These are phyloP conservation scores for Nothophoma quercina DNA, from an alignment of 2,329 filamentous ascomycete genomes.

Conservation along the genomic window DNA sequence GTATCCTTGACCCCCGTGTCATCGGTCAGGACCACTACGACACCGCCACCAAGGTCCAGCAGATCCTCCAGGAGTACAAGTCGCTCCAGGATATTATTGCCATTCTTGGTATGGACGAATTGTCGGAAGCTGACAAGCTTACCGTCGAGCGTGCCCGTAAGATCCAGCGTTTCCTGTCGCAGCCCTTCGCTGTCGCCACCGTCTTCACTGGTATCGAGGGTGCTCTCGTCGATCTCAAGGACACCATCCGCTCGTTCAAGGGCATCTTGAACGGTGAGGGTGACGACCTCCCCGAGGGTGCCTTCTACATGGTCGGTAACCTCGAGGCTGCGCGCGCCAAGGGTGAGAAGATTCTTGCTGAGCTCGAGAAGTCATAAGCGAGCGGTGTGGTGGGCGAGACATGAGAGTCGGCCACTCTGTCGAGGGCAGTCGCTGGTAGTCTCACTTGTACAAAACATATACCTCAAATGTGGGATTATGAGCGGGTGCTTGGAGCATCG, in stretches of 20 bases:
- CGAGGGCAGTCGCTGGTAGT: constrained; percentile 42
- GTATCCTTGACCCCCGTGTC: constrained; percentile 99
- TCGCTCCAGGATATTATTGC: constrained; percentile 99
- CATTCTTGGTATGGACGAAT: constrained; percentile 99
- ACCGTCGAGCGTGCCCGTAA: constrained; percentile 99
- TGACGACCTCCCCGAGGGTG: constrained; percentile 93
- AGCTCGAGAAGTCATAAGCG: constrained; percentile 70
- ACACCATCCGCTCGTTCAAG: constrained; percentile 98
- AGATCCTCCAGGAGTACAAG: constrained; percentile 99
- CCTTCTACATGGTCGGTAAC: constrained; percentile 98
- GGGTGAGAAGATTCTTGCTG: constrained; percentile 99
- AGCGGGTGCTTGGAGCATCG: constrained; percentile 45
- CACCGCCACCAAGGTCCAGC: constrained; percentile 92
- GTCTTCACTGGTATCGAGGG: constrained; percentile 96
- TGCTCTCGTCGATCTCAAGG: constrained; percentile 96
- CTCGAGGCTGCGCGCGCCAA: constrained; percentile 90
- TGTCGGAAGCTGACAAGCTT: constrained; percentile 99
- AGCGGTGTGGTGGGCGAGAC: constrained; percentile 40
- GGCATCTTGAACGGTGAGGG: constrained; percentile 92
- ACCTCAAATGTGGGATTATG: constrained; percentile 44
- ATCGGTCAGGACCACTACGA: constrained; percentile 98
- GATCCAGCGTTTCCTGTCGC: constrained; percentile 99
- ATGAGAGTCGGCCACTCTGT: constrained; percentile 45
- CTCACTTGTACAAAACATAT: constrained; percentile 50
- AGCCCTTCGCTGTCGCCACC: constrained; percentile 93